phyloP scores from a whole-genome alignment of 352 stramenopile species.

The Thalassiosira livingstoniorum region DNA sequence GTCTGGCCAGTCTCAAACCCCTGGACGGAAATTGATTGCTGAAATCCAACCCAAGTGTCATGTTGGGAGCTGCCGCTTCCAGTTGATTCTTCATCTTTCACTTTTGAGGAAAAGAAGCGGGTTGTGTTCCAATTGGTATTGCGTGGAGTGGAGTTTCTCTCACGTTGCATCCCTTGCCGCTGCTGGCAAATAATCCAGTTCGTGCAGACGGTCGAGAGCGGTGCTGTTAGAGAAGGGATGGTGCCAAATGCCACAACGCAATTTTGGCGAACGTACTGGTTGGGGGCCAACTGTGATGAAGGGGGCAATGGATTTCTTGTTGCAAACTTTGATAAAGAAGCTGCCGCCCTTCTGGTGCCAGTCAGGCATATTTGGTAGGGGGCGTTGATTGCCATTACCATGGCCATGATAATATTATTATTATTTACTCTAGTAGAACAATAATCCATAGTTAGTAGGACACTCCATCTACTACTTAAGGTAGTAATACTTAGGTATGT shows the following conservation, averaged over 20 bases:
- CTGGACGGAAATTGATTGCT: constrained; percentile 77
- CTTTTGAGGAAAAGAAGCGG: background rate
- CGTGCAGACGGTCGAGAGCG: background rate
- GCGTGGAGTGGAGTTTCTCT: background rate
- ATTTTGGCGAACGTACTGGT: background rate
- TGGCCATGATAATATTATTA: too few relatives aligned
- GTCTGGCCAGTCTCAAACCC: constrained; percentile 84
- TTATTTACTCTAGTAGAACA: too few relatives aligned
- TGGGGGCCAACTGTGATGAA: background rate
- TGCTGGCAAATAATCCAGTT: background rate
- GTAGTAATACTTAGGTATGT: too few relatives aligned
- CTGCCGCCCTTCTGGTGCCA: background rate
- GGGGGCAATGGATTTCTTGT: background rate
- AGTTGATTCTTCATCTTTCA: background rate
- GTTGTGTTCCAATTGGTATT: background rate
- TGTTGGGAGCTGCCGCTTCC: constrained; percentile 64
- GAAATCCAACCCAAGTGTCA: constrained; percentile 83
- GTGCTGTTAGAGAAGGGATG: background rate
- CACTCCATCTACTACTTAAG: too few relatives aligned
- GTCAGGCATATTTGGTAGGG: too few relatives aligned
- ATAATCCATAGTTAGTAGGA: too few relatives aligned
- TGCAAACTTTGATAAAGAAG: background rate
- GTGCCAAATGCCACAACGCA: background rate
- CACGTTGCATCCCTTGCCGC: background rate
- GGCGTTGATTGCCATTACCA: too few relatives aligned